Percentiles rank a stretch among this genome's conserved stretches.
phyloP scores from a whole-genome alignment of 345 rosid species.

The Pugionium dolabratum region DNA sequence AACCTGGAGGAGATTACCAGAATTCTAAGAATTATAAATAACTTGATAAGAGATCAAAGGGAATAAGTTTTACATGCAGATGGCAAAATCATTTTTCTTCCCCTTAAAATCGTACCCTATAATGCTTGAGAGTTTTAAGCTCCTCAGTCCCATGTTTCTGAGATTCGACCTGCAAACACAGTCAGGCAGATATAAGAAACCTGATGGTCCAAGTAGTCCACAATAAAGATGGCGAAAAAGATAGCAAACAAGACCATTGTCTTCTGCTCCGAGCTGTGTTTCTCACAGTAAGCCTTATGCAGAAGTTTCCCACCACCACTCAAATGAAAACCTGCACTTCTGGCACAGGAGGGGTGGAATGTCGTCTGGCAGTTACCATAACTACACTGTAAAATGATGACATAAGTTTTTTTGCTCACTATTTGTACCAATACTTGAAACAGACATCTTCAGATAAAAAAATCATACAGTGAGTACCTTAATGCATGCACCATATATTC shows the following conservation, averaged over 20 bases:
- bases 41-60: neutral
- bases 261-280: constrained; percentile 87
- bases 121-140: constrained; percentile 74
- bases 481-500: constrained; percentile 66
- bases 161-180: constrained; percentile 61
- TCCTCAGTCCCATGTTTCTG: constrained; percentile 88
- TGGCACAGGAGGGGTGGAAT: constrained; percentile 93
- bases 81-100: neutral
- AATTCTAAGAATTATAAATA: neutral
- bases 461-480: constrained; percentile 52
- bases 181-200: constrained; percentile 25
- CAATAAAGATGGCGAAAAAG: constrained; percentile 14
- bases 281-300: constrained; percentile 91
- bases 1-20: constrained; percentile 51
- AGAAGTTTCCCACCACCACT: constrained; percentile 72
- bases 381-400: constrained; percentile 70
- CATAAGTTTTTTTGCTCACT: constrained; percentile 27
- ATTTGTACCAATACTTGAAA: constrained; percentile 13
- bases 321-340: constrained; percentile 82
- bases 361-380: constrained; percentile 88
- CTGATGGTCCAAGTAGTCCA: constrained; percentile 7
- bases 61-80: neutral
- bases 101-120: constrained; percentile 58
- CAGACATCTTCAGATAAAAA: constrained; percentile 11
- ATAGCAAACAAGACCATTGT: constrained; percentile 56